Base-by-base conservation (phyloP, 352 stramenopile genomes). In the Elongisporangium undulatum region DNA sequence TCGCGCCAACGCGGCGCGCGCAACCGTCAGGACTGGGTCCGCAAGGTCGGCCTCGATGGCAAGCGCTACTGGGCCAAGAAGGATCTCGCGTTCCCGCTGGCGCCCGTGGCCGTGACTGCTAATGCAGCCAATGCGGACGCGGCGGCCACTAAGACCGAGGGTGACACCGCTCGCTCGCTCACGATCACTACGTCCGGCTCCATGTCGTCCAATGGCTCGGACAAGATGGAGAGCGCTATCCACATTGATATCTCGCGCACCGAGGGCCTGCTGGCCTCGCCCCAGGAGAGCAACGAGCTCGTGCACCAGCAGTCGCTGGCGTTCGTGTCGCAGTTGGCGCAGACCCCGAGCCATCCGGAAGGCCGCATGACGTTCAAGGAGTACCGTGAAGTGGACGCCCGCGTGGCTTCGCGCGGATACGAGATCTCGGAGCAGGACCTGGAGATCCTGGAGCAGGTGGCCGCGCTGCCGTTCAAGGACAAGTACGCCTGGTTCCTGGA, bases 321-420 rank as follows among this genome's bases (percentile, higher is more conserved):
- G 34, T 95, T 95, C 66, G 85, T 95, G 56, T 95, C 85, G 53
- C 85, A 95, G 54, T 57, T 93, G 41, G 86, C 84, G 19, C 82
- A 93, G 64, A 94, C 86, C 5, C 86, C 86, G 3, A 73, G 84
- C 10, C 84, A 94, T 58, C 86, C 86, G 0, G 83, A 93, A 41
- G 85, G 85, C 26, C 84, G 85, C 52, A 93, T 95, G 83, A 93
- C 83, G 24, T 95, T 95, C 60, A 93, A 93, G 61, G 85, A 95
- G 56, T 93, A 94, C 67, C 78, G 82, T 24, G 86, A 95, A 76
- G 86, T 94, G 24, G 85, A 95, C 61, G 85, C 85, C 1, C 82
- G 83, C 53, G 82, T 95, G 55, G 85, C 85, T 4, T 95, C 85
- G 41, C 78, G 84, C 22, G 86, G 86, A 6, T 95, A 95, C 64